Evolutionary conservation across 2,329 filamentous ascomycete species (phyloP), one percentile per base, ranked within the genome.

Genomic region (Aspergillus piperis): DNA sequence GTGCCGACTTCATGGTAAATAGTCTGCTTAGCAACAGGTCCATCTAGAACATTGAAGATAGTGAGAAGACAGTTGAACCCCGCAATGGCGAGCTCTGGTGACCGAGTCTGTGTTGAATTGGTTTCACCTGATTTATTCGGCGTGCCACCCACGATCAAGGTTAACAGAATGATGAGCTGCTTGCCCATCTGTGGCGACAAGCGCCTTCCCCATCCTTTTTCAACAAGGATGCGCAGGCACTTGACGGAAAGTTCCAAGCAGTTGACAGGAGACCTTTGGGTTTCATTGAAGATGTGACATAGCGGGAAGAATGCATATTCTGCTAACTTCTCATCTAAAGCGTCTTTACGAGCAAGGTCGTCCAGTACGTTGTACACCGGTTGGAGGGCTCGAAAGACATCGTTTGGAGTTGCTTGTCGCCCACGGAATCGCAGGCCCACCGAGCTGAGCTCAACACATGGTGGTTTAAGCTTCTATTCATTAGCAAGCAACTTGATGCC

Each of bases 271-370:
- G 93, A 86, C 51, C 84, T 82, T 63, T 90, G 86, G 66, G 91
- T 89, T 63, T 88, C 84, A 60, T 91, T 88, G 68, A 99, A 88
- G 41, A 98, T 86, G 67, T 95, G 90, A 0, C 91, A 92, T 0
- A 99, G 81, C 0, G 95, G 95, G 64, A 97, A 96, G 80, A 98
- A 98, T 70, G 90, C 85, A 81, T 98, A 99, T 79, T 97, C 93
- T 13, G 93, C 92, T 17, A 98, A 80, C 73, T 92, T 94, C 55
- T 88, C 84, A 73, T 97, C 91, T 17, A 98, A 73, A 1, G 72
- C 68, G 64, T 75, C 69, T 38, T 78, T 73, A 7, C 68, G 69
- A 21, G 71, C 67, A 15, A 87, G 73, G 15, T 73, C 72, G 7
- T 72, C 65, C 10, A 83, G 67, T 2, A 71, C 69, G 19, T 64